Conservation (phyloP, 202 grass and related monocot genomes). For the Brachypodium distachyon region DNA sequence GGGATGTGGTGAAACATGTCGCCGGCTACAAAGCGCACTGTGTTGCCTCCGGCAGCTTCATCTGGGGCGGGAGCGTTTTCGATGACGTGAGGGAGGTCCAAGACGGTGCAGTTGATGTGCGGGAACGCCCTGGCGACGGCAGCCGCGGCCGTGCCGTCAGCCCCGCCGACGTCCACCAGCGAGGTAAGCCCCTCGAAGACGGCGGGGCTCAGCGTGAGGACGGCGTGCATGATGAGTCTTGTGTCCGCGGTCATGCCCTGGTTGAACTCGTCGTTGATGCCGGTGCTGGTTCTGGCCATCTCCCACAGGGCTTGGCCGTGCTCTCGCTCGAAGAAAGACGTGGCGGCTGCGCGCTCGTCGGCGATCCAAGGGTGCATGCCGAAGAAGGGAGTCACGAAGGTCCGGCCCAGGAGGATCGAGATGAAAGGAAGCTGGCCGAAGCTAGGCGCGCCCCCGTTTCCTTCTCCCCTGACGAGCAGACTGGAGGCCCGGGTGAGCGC, state of each 20-base stretch:
- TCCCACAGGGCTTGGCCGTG: not conserved
- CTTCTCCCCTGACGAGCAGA: not conserved
- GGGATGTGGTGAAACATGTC: not conserved
- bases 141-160: not conserved
- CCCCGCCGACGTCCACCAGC: not conserved
- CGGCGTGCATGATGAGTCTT: not conserved
- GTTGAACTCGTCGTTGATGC: not conserved
- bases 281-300: not conserved
- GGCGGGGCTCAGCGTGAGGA: not conserved
- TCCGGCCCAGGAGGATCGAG: not conserved
- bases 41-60: not conserved
- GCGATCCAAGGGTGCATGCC: not conserved
- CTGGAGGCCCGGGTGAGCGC: not conserved
- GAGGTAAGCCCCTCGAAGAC: not conserved
- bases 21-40: not conserved
- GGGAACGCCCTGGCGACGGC: not conserved
- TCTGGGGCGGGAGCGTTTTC: too few species aligned
- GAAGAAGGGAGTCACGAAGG: not conserved
- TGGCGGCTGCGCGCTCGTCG: not conserved
- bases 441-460: not conserved
- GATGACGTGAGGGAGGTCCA: not conserved
- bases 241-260: not conserved
- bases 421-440: not conserved
- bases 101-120: not conserved
- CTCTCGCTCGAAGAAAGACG: not conserved